A percentile compares a stretch with the other conserved stretches of the same genome.
phyloP scores from a whole-genome alignment of 1,284 basidiomycete species.

The Singerocomus inundabilis region DNA sequence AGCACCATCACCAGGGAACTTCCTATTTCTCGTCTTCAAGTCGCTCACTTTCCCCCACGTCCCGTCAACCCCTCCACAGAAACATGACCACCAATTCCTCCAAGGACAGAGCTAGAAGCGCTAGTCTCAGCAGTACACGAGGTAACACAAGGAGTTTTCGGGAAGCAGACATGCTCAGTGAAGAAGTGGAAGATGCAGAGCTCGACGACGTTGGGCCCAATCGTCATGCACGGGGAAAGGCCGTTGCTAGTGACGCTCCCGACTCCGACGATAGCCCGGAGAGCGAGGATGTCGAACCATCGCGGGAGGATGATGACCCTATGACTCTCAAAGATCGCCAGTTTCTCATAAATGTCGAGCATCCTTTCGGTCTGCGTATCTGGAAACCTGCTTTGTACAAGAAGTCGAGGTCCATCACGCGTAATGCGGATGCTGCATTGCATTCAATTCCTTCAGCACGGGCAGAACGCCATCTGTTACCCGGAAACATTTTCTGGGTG shows the following conservation, averaged over 20 bases:
- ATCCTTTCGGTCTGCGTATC: conserved; percentile 98
- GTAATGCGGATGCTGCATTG: conserved; percentile 92
- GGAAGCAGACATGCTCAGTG: conserved; percentile 45
- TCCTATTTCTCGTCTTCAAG: conserved; percentile 53
- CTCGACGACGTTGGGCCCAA: conserved; percentile 31
- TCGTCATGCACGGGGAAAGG: conserved; percentile 29
- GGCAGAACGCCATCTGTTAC: conserved; percentile 85
- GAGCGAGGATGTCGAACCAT: conserved; percentile 36
- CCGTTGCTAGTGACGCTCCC: conserved; percentile 24
- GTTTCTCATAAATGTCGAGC: conserved; percentile 98
- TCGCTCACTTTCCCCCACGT: conserved; percentile 41
- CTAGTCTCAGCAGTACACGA: conserved; percentile 57
- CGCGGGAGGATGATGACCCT: conserved; percentile 70
- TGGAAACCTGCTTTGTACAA: conserved; percentile 99
- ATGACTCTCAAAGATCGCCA: conserved; percentile 97
- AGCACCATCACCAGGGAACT: conserved; percentile 60
- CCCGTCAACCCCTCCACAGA: conserved; percentile 37
- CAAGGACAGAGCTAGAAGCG: conserved; percentile 52
- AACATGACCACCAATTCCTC: conserved; percentile 50
- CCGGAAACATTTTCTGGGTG: conserved; percentile 93
- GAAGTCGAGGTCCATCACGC: conserved; percentile 94
- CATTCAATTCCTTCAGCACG: conserved; percentile 91
- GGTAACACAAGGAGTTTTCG: conserved; percentile 43
- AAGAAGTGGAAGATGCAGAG: conserved; percentile 41
- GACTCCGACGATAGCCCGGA: conserved; percentile 38